phyloP scores from a whole-genome alignment of 2,329 filamentous ascomycete genomes.

The Pseudogymnoascus sp. region DNA sequence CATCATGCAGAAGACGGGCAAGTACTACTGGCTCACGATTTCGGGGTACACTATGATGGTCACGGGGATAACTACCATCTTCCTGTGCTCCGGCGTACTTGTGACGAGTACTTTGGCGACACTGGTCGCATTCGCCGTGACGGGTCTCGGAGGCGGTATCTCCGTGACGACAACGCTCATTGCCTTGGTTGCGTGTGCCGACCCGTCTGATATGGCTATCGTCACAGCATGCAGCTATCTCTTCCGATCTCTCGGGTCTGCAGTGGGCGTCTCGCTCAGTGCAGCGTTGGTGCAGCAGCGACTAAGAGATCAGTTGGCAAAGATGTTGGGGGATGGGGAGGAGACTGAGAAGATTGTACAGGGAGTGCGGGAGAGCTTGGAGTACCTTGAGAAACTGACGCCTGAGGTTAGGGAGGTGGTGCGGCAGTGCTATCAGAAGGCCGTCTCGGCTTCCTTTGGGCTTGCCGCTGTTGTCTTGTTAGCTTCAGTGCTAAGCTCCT shows the following conservation, averaged over 20 bases:
- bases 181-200: conserved; percentile 62
- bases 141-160: conserved; percentile 44
- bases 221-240: conserved; percentile 75
- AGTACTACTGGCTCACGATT: conserved; percentile 64
- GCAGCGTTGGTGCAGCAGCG: conserved; percentile 65
- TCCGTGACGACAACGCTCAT: conserved; percentile 67
- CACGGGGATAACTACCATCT: conserved; percentile 47
- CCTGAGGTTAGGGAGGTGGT: conserved; percentile 53
- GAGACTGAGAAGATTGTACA: conserved; percentile 60
- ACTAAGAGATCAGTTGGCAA: conserved; percentile 49
- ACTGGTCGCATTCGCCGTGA: conserved; percentile 47
- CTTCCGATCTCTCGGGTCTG: conserved; percentile 69
- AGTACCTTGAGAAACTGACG: conserved; percentile 59
- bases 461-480: conserved; percentile 33
- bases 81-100: conserved; percentile 50
- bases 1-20: conserved; percentile 62
- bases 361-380: conserved; percentile 61
- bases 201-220: conserved; percentile 61
- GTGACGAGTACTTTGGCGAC: conserved; percentile 43
- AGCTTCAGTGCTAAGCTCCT: conserved; percentile 34
- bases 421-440: conserved; percentile 55
- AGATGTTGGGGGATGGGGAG: conserved; percentile 46
- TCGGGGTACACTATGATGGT: conserved; percentile 46
- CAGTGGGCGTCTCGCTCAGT: conserved; percentile 55
- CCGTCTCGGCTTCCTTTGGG: conserved; percentile 36